A percentile compares a stretch with the other conserved stretches of the same genome.
phyloP scores from a whole-genome alignment of 2,329 filamentous ascomycete genomes.

The Samsoniella hepiali region DNA sequence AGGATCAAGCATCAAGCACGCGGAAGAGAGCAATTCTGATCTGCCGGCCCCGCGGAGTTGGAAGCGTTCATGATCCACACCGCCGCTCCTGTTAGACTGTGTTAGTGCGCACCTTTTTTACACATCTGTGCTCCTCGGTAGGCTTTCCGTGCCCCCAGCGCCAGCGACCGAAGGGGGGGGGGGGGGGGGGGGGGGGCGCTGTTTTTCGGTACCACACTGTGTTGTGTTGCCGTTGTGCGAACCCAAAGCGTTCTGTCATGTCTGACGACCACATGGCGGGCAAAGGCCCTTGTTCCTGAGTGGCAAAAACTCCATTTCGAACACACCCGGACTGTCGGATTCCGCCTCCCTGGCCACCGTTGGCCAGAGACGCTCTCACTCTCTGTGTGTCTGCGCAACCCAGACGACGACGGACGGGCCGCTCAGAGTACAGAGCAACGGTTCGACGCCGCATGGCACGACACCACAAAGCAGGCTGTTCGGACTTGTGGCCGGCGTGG shows the following conservation, averaged over 20 bases:
- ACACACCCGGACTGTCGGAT: neutral
- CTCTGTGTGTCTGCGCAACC: neutral
- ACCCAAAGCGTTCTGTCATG: neutral
- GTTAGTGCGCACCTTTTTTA: neutral
- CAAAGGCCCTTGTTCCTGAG: neutral
- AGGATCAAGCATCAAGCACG: neutral
- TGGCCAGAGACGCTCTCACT: neutral
- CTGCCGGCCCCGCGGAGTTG: neutral
- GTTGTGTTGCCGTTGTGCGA: neutral
- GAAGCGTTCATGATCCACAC: conserved; percentile 2
- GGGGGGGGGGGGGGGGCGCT: no score
- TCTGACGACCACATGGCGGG: neutral
- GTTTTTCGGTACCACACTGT: neutral
- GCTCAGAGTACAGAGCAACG: neutral
- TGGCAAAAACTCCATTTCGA: neutral
- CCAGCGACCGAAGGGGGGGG: no score
- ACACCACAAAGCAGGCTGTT: neutral
- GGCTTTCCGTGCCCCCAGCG: neutral
- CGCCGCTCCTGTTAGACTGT: neutral
- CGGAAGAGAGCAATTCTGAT: neutral
- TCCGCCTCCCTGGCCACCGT: neutral
- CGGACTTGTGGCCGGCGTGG: neutral
- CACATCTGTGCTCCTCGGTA: neutral
- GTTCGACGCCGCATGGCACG: neutral
- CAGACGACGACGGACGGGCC: conserved; percentile 2